Conservation (phyloP, 805 yeast species). For the Sugiyamaella floridensis region DNA sequence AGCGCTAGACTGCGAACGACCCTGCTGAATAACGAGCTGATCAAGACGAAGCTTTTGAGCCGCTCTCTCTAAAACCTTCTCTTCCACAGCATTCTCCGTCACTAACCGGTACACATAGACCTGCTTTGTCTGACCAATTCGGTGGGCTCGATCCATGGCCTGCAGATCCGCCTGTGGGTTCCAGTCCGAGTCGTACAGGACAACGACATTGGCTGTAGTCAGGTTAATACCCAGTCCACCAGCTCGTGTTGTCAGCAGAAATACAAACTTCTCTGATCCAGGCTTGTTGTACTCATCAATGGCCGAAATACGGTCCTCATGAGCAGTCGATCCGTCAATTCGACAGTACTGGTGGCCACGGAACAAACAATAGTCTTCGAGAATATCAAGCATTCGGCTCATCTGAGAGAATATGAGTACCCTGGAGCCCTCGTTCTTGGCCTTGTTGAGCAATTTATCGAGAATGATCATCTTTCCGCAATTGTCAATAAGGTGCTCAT, state of each 20-base stretch:
- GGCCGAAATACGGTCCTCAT: slow-evolving; percentile 86
- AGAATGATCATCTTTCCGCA: slow-evolving; percentile 86
- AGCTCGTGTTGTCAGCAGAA: slow-evolving; percentile 86
- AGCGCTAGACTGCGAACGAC: slow-evolving; percentile 47
- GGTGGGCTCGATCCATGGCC: slow-evolving; percentile 97
- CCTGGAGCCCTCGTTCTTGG: slow-evolving; percentile 72
- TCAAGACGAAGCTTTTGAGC: slow-evolving; percentile 89
- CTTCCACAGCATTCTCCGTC: slow-evolving; percentile 94
- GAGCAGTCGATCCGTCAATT: slow-evolving; percentile 89
- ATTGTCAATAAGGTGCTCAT: slow-evolving; percentile 85
- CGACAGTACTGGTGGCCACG: slow-evolving; percentile 83
- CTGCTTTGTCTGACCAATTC: slow-evolving; percentile 96
- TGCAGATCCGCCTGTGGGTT: slow-evolving; percentile 97
- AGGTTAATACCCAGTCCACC: slow-evolving; percentile 94
- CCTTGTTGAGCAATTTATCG: slow-evolving; percentile 70
- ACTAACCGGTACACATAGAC: slow-evolving; percentile 88
- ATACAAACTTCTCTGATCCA: slow-evolving; percentile 73
- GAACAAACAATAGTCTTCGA: slow-evolving; percentile 86
- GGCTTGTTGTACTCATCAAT: slow-evolving; percentile 88
- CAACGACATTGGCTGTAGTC: slow-evolving; percentile 86
- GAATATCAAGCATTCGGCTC: slow-evolving; percentile 81
- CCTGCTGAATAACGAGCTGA: slow-evolving; percentile 94
- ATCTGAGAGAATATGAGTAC: slow-evolving; percentile 90
- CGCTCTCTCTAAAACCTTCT: slow-evolving; percentile 91
- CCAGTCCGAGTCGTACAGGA: slow-evolving; percentile 92